Evolutionary conservation across 116 monocot genomes (phyloP).

Genomic region (Cymodocea nodosa): DNA sequence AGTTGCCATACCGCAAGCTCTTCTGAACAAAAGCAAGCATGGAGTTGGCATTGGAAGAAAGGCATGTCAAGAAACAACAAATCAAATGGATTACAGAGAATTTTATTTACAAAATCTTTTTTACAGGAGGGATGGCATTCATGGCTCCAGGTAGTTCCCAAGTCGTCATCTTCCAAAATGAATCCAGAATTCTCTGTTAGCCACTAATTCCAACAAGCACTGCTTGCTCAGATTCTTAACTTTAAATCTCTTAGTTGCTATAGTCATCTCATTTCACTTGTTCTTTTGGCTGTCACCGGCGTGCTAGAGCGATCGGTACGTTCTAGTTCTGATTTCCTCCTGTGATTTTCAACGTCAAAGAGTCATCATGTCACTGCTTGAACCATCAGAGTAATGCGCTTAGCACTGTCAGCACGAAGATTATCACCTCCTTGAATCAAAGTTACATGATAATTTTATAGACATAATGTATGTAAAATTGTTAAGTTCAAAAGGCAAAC

Average conservation of each 20-base stretch:
- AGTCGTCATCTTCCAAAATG: background rate
- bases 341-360: conserved; percentile 15
- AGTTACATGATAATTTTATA: conserved; percentile 1
- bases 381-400: conserved; percentile 52
- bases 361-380: conserved; percentile 51
- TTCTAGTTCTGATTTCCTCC: conserved; percentile 6
- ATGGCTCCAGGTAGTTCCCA: background rate
- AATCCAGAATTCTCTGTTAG: background rate
- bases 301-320: conserved; percentile 13
- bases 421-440: conserved; percentile 40
- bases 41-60: background rate
- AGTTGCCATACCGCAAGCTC: background rate
- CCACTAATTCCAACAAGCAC: background rate
- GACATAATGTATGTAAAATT: too few species aligned
- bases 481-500: too few species aligned
- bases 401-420: conserved; percentile 27
- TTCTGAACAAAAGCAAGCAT: too few species aligned
- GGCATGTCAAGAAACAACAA: background rate
- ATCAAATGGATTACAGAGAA: background rate
- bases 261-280: conserved; percentile 12
- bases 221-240: conserved; percentile 2
- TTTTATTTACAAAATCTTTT: background rate
- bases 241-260: background rate
- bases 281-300: conserved; percentile 21
- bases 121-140: background rate